Evolutionary conservation across 805 yeast species (phyloP).

Genomic region (Hanseniaspora taiwanica): DNA sequence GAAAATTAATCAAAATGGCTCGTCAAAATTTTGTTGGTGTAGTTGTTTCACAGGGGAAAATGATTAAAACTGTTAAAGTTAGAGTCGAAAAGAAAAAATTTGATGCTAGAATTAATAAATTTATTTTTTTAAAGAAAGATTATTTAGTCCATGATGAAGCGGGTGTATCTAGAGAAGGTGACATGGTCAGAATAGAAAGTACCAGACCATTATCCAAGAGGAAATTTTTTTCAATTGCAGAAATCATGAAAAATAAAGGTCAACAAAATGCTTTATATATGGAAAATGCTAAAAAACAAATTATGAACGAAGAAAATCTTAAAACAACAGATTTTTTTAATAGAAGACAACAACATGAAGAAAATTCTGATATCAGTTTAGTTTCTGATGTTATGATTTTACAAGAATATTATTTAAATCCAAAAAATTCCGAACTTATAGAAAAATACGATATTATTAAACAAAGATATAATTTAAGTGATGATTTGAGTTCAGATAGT

Average conservation of each 20-base stretch:
- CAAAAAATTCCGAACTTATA: conserved; percentile 18
- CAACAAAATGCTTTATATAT: conserved; percentile 79
- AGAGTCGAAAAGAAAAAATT: conserved; percentile 68
- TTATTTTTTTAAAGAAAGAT: conserved; percentile 64
- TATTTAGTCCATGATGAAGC: conserved; percentile 91
- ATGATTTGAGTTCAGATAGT: conserved; percentile 32
- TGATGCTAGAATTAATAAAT: conserved; percentile 61
- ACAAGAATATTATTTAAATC: conserved; percentile 12
- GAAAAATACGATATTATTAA: conserved; percentile 28
- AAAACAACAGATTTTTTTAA: conserved; percentile 42
- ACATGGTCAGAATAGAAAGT: conserved; percentile 82
- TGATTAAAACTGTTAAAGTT: conserved; percentile 91
- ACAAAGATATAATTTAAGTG: conserved; percentile 31
- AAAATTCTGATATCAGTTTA: conserved; percentile 7
- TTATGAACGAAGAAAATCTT: conserved; percentile 48
- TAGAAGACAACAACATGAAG: conserved; percentile 29
- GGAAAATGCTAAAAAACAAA: conserved; percentile 54
- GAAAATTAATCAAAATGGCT: conserved; percentile 39
- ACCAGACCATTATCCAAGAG: conserved; percentile 74
- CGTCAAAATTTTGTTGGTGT: conserved; percentile 84
- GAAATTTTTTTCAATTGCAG: conserved; percentile 84
- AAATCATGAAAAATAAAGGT: conserved; percentile 79
- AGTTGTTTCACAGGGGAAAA: conserved; percentile 91
- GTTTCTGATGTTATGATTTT: conserved; percentile 22
- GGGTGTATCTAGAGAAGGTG: conserved; percentile 86